A percentile compares a stretch with the other conserved stretches of the same genome.
Evolutionary conservation across 306 rosid species (phyloP).

Genomic region (Lupinus albus): DNA sequence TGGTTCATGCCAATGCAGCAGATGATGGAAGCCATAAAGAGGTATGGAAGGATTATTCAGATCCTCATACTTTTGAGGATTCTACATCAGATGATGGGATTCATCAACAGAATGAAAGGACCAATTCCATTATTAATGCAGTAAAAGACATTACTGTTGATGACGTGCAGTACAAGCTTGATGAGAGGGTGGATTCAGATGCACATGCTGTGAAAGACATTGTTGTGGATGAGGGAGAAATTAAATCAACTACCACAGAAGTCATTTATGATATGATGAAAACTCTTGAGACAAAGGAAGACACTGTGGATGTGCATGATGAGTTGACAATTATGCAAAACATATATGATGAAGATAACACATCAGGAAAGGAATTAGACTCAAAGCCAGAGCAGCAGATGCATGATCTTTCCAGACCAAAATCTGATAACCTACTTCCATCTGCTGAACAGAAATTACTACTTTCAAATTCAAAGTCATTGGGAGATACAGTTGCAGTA

Average conservation of each 20-base stretch:
- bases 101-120: slow-evolving; percentile 52
- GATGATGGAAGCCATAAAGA: slow-evolving; percentile 57
- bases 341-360: slow-evolving; percentile 51
- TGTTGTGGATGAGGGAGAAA: slow-evolving; percentile 74
- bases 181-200: slow-evolving; percentile 56
- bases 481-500: slow-evolving; percentile 47
- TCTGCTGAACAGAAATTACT: slow-evolving; percentile 51
- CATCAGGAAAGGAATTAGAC: slow-evolving; percentile 45
- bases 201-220: slow-evolving; percentile 74
- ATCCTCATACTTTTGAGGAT: slow-evolving; percentile 73
- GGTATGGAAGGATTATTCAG: slow-evolving; percentile 75
- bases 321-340: slow-evolving; percentile 53
- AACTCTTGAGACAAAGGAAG: slow-evolving; percentile 54
- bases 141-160: slow-evolving; percentile 83
- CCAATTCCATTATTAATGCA: slow-evolving; percentile 48
- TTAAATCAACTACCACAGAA: slow-evolving; percentile 46
- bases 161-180: slow-evolving; percentile 70
- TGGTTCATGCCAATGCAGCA: slow-evolving; percentile 42
- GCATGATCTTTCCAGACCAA: slow-evolving; percentile 48
- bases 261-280: slow-evolving; percentile 46
- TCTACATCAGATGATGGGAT: slow-evolving; percentile 63
- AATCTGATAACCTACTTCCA: slow-evolving; percentile 54
- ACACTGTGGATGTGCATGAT: slow-evolving; percentile 46
- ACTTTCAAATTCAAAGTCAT: slow-evolving; percentile 44
- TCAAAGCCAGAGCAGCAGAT: slow-evolving; percentile 50